Base-by-base conservation (phyloP, 2,329 filamentous ascomycete genomes). In the Colletotrichum sp. region DNA sequence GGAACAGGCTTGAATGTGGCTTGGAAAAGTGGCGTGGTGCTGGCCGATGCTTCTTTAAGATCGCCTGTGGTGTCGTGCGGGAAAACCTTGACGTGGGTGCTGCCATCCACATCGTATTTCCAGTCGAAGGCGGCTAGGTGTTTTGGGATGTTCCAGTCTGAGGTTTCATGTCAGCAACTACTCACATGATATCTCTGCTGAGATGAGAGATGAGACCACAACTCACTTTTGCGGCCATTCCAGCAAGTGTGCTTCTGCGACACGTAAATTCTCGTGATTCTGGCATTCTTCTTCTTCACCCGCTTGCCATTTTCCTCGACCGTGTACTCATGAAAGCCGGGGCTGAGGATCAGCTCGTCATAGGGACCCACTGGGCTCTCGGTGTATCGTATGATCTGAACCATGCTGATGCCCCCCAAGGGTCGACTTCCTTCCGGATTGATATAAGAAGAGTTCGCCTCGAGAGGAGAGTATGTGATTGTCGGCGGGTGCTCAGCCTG, bases 81-180 rank as follows among this genome's bases (percentile, higher is more conserved):
- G 78, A 83, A 88, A 34, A 90, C 87, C 52, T 86, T 83, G 74
- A 90, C 84, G 9, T 80, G 82, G 21, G 83, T 84, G 34, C 84
- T 81, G 36, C 83, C 84, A 74, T 86, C 81, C 7, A 83, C 74
- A 39, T 82, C 77, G 21, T 84, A 79, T 16, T 82, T 80, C 85
- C 88, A 91, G 16, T 85, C 84, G 79, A 91, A 91, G 13, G 82
- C 82, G 44, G 90, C 90, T 16, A 91, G 85, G 72, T 91, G 89
- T 78, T 91, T 91, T 15, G 89, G 89, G 34, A 89, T 87, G 78
- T 90, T 90, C 89, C 89, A 91, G 77, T 90, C 88, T 89, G 60
- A 13, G 2, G 16, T 21, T 4, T 15, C 16, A 13, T 26, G 7
- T 15, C 7, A 57, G 26, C 7, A 15, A 24, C n/a, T 8, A 3